Conservation (phyloP, 2,329 filamentous ascomycete species). For the Aureobasidium melanogenum region DNA sequence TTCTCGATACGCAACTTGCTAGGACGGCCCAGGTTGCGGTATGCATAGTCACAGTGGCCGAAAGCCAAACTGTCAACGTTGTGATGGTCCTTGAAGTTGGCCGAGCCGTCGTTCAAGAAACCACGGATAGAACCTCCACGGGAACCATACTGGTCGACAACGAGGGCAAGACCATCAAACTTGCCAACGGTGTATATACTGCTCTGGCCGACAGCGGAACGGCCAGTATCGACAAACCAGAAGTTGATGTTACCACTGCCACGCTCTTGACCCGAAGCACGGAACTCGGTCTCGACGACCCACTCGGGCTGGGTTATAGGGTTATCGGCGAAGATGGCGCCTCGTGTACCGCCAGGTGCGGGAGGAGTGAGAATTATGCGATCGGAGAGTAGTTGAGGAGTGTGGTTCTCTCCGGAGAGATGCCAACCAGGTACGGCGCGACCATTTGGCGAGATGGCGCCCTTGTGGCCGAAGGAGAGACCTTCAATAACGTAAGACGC, state of each 20-base stretch:
- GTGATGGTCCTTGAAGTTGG: constrained; percentile 66
- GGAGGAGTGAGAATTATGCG: constrained; percentile 86
- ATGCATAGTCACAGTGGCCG: constrained; percentile 82
- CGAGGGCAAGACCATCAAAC: constrained; percentile 85
- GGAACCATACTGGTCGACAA: constrained; percentile 76
- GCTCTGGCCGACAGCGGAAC: constrained; percentile 54
- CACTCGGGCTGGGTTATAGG: constrained; percentile 56
- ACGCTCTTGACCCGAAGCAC: constrained; percentile 75
- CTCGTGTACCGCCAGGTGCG: constrained; percentile 74
- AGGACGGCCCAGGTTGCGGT: constrained; percentile 82
- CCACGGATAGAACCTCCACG: constrained; percentile 73
- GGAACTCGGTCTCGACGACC: constrained; percentile 78
- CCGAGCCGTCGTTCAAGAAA: constrained; percentile 85
- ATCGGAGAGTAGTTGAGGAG: constrained; percentile 65
- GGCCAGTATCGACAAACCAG: constrained; percentile 68
- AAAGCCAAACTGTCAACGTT: constrained; percentile 82
- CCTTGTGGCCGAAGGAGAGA: constrained; percentile 67
- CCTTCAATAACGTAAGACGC: constrained; percentile 22
- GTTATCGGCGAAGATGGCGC: constrained; percentile 69
- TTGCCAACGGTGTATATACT: constrained; percentile 77
- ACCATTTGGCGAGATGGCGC: constrained; percentile 55
- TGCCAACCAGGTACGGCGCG: constrained; percentile 48
- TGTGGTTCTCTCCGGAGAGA: constrained; percentile 45
- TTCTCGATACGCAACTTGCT: constrained; percentile 71
- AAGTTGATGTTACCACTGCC: constrained; percentile 85